Percentiles rank a stretch among this genome's conserved stretches.
Conservation (phyloP, 106 monocot genomes). For the Dendrobium nobile region DNA sequence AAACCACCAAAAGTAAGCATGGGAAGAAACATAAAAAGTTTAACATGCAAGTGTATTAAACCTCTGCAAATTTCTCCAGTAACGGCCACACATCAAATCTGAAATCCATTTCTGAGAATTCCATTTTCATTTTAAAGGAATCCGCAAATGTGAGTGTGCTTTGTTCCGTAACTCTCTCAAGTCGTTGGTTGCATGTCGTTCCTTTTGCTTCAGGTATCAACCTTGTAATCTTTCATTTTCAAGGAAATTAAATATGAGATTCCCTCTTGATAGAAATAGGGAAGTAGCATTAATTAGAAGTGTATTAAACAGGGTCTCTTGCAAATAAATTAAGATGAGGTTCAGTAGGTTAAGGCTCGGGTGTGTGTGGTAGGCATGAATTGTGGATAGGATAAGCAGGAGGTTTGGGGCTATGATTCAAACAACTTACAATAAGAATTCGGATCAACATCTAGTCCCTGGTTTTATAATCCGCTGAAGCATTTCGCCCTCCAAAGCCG, state of each 20-base stretch:
- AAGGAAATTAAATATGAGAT: background rate
- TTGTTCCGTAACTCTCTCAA: slow-evolving; percentile 83
- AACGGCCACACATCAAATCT: slow-evolving; percentile 98
- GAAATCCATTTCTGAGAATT: slow-evolving; percentile 91
- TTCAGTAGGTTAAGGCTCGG: background rate
- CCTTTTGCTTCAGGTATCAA: slow-evolving; percentile 92
- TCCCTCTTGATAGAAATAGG: background rate
- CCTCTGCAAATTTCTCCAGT: slow-evolving; percentile 78
- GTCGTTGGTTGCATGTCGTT: slow-evolving; percentile 90
- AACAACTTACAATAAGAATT: slow-evolving; percentile 73
- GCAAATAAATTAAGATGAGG: background rate
- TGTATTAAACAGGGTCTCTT: background rate
- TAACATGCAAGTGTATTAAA: slow-evolving; percentile 7
- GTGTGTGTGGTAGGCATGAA: background rate
- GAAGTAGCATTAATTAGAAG: background rate
- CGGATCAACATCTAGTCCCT: slow-evolving; percentile 74
- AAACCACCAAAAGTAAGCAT: background rate
- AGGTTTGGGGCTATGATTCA: background rate
- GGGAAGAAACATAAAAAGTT: background rate
- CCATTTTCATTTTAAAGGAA: slow-evolving; percentile 84
- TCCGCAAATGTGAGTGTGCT: slow-evolving; percentile 63
- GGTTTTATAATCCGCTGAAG: slow-evolving; percentile 69
- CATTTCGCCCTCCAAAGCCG: slow-evolving; percentile 87
- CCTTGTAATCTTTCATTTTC: slow-evolving; percentile 63
- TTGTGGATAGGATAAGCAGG: background rate